Evolutionary conservation across 306 rosid species (phyloP).

Genomic region (Styphnolobium japonicum): DNA sequence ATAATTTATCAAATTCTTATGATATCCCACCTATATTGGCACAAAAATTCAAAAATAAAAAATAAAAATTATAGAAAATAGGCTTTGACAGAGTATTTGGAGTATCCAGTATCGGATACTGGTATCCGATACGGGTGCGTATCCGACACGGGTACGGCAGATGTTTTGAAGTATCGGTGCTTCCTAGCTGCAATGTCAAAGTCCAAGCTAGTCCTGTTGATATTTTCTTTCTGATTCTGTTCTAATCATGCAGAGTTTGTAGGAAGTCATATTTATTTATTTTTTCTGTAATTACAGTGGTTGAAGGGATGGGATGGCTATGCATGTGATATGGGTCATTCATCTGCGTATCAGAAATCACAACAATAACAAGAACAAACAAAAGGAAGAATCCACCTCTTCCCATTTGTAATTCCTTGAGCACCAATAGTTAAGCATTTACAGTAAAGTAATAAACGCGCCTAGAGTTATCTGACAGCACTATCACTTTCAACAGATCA

Average conservation of each 20-base stretch:
- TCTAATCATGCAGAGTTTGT: conserved; percentile 6
- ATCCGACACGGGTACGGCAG: no score
- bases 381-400: neutral
- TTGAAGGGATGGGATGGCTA: conserved; percentile 15
- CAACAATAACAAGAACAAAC: conserved; percentile 7
- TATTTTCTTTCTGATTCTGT: neutral
- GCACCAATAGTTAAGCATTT: conserved; percentile 14
- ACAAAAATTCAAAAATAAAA: no score
- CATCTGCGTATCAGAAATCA: conserved; percentile 25
- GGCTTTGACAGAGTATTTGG: no score
- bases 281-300: neutral
- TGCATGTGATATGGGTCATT: conserved; percentile 33
- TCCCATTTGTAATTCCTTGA: neutral
- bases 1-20: no score
- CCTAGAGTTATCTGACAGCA: conserved; percentile 10
- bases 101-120: no score
- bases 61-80: no score
- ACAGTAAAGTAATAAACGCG: conserved; percentile 1
- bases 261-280: neutral
- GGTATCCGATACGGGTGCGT: no score
- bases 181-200: neutral
- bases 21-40: no score
- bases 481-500: conserved; percentile 23
- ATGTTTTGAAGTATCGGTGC: no score
- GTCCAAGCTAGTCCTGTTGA: neutral